Percentiles rank a stretch among this genome's conserved stretches.
phyloP scores from a whole-genome alignment of 2,329 filamentous ascomycete genomes.

The Paramyrothecium roridum region DNA sequence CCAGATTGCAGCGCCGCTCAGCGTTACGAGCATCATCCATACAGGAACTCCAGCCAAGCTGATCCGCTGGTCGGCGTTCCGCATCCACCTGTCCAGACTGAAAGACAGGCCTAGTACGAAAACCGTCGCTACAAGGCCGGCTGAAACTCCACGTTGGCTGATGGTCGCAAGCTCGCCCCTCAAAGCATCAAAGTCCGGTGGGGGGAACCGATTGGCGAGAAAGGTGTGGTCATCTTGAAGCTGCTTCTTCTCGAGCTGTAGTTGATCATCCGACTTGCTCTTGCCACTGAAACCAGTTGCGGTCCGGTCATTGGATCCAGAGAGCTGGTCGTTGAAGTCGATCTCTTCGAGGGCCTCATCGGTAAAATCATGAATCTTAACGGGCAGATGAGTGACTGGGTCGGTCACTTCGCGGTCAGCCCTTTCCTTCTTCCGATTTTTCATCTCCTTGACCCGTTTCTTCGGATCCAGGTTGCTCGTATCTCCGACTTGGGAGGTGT shows the following conservation, averaged over 20 bases:
- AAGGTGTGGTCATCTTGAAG: slow-evolving; percentile 36
- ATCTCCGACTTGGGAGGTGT: slow-evolving; percentile 31
- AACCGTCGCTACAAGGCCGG: slow-evolving; percentile 31
- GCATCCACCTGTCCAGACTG: slow-evolving; percentile 14
- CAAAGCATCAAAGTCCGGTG: slow-evolving; percentile 44
- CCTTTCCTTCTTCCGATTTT: slow-evolving; percentile 38
- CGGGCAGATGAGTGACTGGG: slow-evolving; percentile 67
- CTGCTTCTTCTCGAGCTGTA: slow-evolving; percentile 29
- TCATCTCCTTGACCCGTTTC: slow-evolving; percentile 45
- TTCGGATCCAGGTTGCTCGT: slow-evolving; percentile 36
- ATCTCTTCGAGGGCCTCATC: slow-evolving; percentile 50
- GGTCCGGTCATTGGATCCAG: slow-evolving; percentile 32
- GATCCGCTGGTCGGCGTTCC: slow-evolving; percentile 4
- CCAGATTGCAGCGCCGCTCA: slow-evolving; percentile 21
- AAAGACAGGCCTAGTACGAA: slow-evolving; percentile 24
- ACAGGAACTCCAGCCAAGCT: slow-evolving; percentile 16
- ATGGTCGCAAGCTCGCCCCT: slow-evolving; percentile 26
- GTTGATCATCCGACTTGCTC: slow-evolving; percentile 35
- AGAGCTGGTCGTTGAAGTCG: slow-evolving; percentile 23
- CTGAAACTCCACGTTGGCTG: slow-evolving; percentile 28
- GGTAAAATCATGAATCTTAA: slow-evolving; percentile 67
- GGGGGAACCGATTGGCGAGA: slow-evolving; percentile 43
- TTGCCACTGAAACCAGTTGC: slow-evolving; percentile 33
- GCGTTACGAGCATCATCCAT: slow-evolving; percentile 20
- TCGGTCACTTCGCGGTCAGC: slow-evolving; percentile 66